Evolutionary conservation across 2,329 filamentous ascomycete genomes (phyloP).

Genomic region (Fusarium tricinctum): DNA sequence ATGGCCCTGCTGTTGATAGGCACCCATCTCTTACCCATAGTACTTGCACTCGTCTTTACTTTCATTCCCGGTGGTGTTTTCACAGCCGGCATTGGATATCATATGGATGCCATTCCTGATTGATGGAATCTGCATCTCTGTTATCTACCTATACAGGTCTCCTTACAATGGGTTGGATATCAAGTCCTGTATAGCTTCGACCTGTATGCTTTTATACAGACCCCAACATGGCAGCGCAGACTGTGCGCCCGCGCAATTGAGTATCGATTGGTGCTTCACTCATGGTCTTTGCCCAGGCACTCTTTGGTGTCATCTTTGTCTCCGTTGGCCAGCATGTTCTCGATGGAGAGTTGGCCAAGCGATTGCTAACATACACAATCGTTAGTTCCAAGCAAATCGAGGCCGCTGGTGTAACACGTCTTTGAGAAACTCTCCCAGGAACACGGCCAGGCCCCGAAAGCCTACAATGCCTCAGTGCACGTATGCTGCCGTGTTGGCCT

Average conservation of each 20-base stretch:
- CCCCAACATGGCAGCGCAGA: constrained; percentile 61
- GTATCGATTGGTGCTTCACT: constrained; percentile 62
- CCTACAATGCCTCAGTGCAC: constrained; percentile 70
- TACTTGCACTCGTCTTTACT: constrained; percentile 50
- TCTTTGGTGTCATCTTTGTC: constrained; percentile 65
- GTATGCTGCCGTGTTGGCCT: constrained; percentile 68
- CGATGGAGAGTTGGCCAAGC: constrained; percentile 58
- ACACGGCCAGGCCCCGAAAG: constrained; percentile 45
- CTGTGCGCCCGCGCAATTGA: constrained; percentile 58
- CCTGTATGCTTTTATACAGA: constrained; percentile 61
- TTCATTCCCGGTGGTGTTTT: constrained; percentile 49
- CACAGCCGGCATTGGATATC: constrained; percentile 56
- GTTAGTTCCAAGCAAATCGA: constrained; percentile 28
- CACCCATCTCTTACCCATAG: constrained; percentile 49
- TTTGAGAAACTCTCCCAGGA: constrained; percentile 13
- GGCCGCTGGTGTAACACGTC: constrained; percentile 15
- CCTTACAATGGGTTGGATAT: constrained; percentile 55
- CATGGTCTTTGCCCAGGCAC: constrained; percentile 62
- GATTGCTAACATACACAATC: constrained; percentile 13
- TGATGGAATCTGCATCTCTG: constrained; percentile 50
- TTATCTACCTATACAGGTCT: constrained; percentile 58
- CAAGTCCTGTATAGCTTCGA: constrained; percentile 60
- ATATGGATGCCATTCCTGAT: constrained; percentile 57
- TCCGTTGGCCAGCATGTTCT: constrained; percentile 67
- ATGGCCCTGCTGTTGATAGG: constrained; percentile 48